Conservation (phyloP, 495 filamentous ascomycete genomes). For the Hypoxylon rickii region DNA sequence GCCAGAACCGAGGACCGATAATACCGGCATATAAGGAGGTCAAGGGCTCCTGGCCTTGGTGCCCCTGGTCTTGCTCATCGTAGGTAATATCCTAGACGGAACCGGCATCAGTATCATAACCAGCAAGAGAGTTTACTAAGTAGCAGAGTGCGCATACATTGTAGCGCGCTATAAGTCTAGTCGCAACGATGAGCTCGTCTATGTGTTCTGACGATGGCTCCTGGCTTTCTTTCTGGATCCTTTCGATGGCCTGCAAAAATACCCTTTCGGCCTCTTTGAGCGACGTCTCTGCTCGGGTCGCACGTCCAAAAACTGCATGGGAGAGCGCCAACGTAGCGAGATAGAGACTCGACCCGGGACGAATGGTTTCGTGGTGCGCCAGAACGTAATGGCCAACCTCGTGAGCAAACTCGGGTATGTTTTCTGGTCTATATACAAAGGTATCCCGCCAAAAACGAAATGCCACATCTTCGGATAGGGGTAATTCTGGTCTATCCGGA, state of each 20-base stretch:
- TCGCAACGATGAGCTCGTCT: slow-evolving; percentile 38
- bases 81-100: slow-evolving; percentile 23
- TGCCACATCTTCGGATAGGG: slow-evolving; percentile 7
- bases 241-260: slow-evolving; percentile 26
- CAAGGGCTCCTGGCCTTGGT: not conserved
- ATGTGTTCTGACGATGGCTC: slow-evolving; percentile 33
- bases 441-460: slow-evolving; percentile 21
- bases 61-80: not conserved
- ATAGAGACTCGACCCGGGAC: slow-evolving; percentile 33
- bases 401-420: slow-evolving; percentile 23
- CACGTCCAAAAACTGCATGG: slow-evolving; percentile 37
- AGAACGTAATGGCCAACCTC: slow-evolving; percentile 33
- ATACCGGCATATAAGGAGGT: slow-evolving; percentile 6
- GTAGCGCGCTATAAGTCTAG: slow-evolving; percentile 39
- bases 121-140: not conserved
- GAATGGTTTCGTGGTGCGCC: slow-evolving; percentile 14
- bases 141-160: slow-evolving; percentile 16
- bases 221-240: slow-evolving; percentile 2
- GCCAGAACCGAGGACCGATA: slow-evolving; percentile 28
- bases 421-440: slow-evolving; percentile 13
- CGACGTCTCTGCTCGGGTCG: slow-evolving; percentile 9
- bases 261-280: slow-evolving; percentile 20
- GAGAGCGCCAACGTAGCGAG: slow-evolving; percentile 39
- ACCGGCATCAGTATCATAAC: too few relatives aligned
- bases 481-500: not conserved